Conservation (phyloP, 1,139 yeast species). For the Saccharomyces hybrid region DNA sequence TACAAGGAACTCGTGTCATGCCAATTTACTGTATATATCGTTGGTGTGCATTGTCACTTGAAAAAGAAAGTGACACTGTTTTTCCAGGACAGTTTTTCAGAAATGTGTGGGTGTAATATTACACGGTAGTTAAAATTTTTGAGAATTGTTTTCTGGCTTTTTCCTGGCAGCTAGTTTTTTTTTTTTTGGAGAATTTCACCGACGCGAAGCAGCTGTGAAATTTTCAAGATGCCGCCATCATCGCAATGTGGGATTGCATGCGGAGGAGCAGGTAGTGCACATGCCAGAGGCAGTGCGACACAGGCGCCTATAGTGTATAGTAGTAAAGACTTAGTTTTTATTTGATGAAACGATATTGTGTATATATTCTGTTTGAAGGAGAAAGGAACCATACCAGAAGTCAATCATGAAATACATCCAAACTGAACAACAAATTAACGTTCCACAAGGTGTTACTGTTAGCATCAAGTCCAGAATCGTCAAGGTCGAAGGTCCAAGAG, state of each 20-base stretch:
- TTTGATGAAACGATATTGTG: background rate
- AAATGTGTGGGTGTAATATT: background rate
- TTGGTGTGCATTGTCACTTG: no score
- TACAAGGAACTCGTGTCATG: no score
- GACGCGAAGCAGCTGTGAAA: background rate
- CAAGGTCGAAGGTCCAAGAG: conserved; percentile 97
- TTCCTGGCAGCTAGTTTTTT: conserved; percentile 2
- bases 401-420: conserved; percentile 79
- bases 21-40: no score
- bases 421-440: conserved; percentile 82
- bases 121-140: background rate
- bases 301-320: background rate
- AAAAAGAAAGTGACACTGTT: background rate
- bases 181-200: conserved; percentile 3
- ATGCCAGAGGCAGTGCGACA: conserved; percentile 41
- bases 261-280: conserved; percentile 67
- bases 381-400: background rate
- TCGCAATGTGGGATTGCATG: background rate
- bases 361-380: background rate
- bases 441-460: conserved; percentile 93
- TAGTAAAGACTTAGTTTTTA: background rate
- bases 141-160: background rate
- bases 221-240: background rate
- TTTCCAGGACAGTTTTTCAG: background rate
- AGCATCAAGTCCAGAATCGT: conserved; percentile 86